Percentiles rank a stretch among this genome's conserved stretches.
phyloP scores from a whole-genome alignment of 345 rosid genomes.

The Turritis glabra region DNA sequence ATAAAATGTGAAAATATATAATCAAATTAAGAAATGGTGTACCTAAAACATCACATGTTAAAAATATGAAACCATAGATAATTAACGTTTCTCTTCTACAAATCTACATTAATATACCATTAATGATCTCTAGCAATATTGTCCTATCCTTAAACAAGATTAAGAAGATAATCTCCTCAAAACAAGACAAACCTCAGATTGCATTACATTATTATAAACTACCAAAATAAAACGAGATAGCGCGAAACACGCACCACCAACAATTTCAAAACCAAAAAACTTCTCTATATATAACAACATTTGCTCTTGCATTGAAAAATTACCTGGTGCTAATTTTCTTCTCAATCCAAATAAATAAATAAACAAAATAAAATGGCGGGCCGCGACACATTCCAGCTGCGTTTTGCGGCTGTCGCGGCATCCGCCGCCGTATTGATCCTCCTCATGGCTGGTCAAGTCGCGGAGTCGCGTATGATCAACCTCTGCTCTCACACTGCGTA shows the following conservation, averaged over 20 bases:
- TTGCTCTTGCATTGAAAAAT: not conserved
- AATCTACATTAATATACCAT: not conserved
- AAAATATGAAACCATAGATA: no score
- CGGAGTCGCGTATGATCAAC: slow-evolving; percentile 25
- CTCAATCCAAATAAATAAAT: not conserved
- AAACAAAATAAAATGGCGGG: slow-evolving; percentile 24
- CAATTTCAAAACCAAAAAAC: not conserved
- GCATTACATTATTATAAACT: not conserved
- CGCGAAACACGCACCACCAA: slow-evolving; percentile 33
- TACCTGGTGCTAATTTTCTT: not conserved
- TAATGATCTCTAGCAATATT: not conserved
- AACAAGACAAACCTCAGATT: slow-evolving; percentile 24
- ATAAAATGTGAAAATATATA: no score
- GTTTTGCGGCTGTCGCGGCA: slow-evolving; percentile 25
- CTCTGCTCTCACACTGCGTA: slow-evolving; percentile 37
- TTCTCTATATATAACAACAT: slow-evolving; percentile 15
- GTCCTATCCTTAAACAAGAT: not conserved
- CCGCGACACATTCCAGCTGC: slow-evolving; percentile 36
- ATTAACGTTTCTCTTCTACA: no score
- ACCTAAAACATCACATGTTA: no score
- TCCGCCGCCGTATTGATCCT: slow-evolving; percentile 33
- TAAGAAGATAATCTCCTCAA: not conserved
- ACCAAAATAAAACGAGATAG: not conserved
- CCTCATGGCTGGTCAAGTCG: not conserved
- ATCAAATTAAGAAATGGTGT: no score